Evolutionary conservation across 805 yeast species (phyloP), one percentile per base, ranked within the genome.

Genomic region (Debaryomyces tyrocola): DNA sequence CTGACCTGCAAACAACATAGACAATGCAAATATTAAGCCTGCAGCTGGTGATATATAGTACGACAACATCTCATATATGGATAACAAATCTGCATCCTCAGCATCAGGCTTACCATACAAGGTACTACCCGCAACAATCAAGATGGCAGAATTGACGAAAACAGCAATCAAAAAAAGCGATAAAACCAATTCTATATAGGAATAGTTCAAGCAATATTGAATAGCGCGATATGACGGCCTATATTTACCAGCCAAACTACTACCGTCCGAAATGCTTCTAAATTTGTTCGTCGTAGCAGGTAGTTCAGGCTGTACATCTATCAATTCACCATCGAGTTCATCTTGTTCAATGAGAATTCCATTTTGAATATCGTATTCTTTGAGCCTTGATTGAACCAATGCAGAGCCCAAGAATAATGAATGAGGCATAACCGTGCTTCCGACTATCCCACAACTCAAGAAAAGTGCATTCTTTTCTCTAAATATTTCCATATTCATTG

Each of bases 361-460:
- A 44, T 70, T 62, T 44, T 65, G 60, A 14, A 58, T 41, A 52
- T 73, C 78, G 46, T 60, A 73, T 31, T 73, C 77, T 46, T 70
- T 72, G 45, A 73, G 60, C 36, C 78, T 60, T 2, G 76, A 58
- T 48, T 73, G 78, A 6, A 73, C 78, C 35, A 73, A 58, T 3
- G 76, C 73, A 4, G 75, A 70, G 18, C 78, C 78, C 40, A 73
- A 63, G 49, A 63, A 73, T 33, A 73, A 60, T 1, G 75, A 70
- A 50, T 73, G 78, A 15, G 78, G 78, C 78, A 73, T 73, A 12
- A 73, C 77, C 1, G 78, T 73, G 46, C 75, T 70, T 6, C 78
- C 78, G 4, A 73, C 74, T 44, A 73, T 73, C 6, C 75, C 78
- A 55, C 76, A 71, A 41, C 74, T 65, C 47, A 73, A 60, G 44